Percentiles rank a stretch among this genome's conserved stretches.
Evolutionary conservation across 2,329 filamentous ascomycete genomes (phyloP).

Genomic region (Fusarium burgessii): DNA sequence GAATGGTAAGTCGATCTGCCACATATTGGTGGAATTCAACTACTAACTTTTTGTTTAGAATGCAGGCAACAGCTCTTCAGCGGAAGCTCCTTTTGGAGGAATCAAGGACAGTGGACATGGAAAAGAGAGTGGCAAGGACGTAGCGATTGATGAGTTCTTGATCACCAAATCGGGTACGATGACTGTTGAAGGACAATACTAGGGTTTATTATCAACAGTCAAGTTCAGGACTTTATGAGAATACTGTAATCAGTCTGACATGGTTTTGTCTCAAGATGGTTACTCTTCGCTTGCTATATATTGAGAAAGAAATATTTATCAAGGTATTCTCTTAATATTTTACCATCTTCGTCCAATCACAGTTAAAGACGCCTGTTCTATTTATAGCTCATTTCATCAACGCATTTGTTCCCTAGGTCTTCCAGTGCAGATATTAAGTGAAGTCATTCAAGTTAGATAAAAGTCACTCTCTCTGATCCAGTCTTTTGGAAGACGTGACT

Average conservation of each 20-base stretch:
- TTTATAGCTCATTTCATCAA: not conserved
- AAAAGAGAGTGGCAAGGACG: conserved; percentile 54
- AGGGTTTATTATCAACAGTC: accelerated
- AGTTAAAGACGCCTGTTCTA: not conserved
- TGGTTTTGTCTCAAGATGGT: too few species aligned
- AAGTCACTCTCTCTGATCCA: too few species aligned
- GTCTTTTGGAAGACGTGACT: too few species aligned
- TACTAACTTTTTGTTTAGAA: not conserved
- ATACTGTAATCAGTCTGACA: too few species aligned
- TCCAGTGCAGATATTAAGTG: too few species aligned
- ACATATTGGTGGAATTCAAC: accelerated
- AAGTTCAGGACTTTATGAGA: too few species aligned
- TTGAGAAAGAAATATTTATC: too few species aligned
- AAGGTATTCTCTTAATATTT: too few species aligned
- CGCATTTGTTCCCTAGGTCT: too few species aligned
- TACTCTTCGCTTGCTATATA: too few species aligned
- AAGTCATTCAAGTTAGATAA: too few species aligned
- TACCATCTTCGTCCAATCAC: not conserved
- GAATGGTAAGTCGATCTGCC: not conserved
- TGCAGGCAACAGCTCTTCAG: conserved; percentile 46
- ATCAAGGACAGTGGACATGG: conserved; percentile 34
- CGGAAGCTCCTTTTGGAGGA: conserved; percentile 52
- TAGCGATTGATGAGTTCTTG: conserved; percentile 58
- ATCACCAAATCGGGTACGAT: conserved; percentile 53
- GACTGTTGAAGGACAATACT: conserved; percentile 4